Base-by-base conservation (phyloP, 75 land plant genomes). In the Larix kaempferi region DNA sequence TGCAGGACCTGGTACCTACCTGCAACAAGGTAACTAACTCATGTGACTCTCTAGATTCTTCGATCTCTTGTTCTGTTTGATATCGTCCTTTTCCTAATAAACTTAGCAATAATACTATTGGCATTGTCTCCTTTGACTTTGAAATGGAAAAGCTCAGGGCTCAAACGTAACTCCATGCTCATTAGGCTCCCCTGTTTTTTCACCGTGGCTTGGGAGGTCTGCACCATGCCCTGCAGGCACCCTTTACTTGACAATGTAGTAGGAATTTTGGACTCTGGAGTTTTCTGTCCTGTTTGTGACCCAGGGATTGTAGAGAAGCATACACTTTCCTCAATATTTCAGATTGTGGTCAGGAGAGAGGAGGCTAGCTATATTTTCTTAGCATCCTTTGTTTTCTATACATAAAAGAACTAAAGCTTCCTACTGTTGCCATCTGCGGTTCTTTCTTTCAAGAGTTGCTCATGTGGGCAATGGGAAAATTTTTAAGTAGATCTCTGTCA, bases 1-100 rank as follows among this genome's bases (percentile, higher is more conserved):
- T 83, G 72, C 85, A 83, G 62, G 85, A 83, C 41, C 55, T 83
- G 17, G 85, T 83, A 39, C 85, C 85, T 23, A 85, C 86, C 29
- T 83, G 85, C 73, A 83, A 78, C 85, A 83, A 83, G 73, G 85
- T 84, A 63, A 80, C 33, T 16, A 33, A 8, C 12, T 49, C 54
- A 10, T 49, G 54, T 3, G 37, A 14, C 5, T 64, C 37, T 26
- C 39, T 25, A 37, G n/a, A 19, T 33, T 39, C 33, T 67, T 67
- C 49, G 8, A 39, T 27, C 44, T 23, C 19, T 41, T 69, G 23
- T 33, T 39, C 21, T 41, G 73, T 44, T 67, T 37, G 22, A 39
- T 65, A 35, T 35, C 11, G 35, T 17, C 44, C 71, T 4, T 8
- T 41, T 67, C 71, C 37, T 10, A 67, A 27, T 23, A 8, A 21